Percentiles rank a stretch among this genome's conserved stretches.
phyloP scores from a whole-genome alignment of 2,329 filamentous ascomycete species.

The Zymoseptoria ardabiliae region DNA sequence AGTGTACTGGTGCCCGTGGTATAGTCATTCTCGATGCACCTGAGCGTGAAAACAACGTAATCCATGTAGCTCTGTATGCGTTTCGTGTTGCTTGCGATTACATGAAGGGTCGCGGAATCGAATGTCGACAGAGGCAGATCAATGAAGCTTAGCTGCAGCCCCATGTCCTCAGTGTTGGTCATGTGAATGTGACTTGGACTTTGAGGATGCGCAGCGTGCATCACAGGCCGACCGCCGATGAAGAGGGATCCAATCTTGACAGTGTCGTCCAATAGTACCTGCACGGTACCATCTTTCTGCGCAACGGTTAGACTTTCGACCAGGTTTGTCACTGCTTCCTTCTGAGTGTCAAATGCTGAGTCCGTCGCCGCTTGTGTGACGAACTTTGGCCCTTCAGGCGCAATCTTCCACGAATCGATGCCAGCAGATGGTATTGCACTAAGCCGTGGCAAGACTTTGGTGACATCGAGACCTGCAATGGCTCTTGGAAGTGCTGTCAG shows the following conservation, averaged over 20 bases:
- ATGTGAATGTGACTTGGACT: conserved; percentile 72
- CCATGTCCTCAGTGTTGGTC: conserved; percentile 5
- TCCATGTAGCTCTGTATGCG: conserved; percentile 75
- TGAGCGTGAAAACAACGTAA: conserved; percentile 74
- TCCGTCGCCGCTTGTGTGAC: conserved; percentile 21
- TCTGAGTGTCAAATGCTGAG: conserved; percentile 18
- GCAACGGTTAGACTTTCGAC: conserved; percentile 20
- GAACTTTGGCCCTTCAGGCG: conserved; percentile 23
- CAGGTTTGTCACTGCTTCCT: conserved; percentile 2
- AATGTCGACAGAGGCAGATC: conserved; percentile 23
- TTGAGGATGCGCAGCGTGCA: conserved; percentile 64
- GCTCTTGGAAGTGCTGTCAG: conserved; percentile 53
- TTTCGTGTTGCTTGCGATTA: conserved; percentile 80
- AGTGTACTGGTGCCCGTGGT: conserved; percentile 68
- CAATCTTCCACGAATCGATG: conserved; percentile 26
- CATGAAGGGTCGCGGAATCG: conserved; percentile 58
- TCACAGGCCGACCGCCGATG: conserved; percentile 14
- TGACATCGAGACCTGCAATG: conserved; percentile 67
- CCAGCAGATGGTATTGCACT: conserved; percentile 42
- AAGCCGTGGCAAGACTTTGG: conserved; percentile 67
- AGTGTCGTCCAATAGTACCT: conserved; percentile 25
- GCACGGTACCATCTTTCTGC: conserved; percentile 13
- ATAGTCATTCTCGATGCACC: conserved; percentile 75
- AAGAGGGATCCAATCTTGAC: conserved; percentile 23
- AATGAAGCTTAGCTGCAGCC: conserved; percentile 12